These are phyloP conservation scores for Pythium apleroticum DNA, from an alignment of 352 stramenopile species.

Conservation along the genomic window DNA sequence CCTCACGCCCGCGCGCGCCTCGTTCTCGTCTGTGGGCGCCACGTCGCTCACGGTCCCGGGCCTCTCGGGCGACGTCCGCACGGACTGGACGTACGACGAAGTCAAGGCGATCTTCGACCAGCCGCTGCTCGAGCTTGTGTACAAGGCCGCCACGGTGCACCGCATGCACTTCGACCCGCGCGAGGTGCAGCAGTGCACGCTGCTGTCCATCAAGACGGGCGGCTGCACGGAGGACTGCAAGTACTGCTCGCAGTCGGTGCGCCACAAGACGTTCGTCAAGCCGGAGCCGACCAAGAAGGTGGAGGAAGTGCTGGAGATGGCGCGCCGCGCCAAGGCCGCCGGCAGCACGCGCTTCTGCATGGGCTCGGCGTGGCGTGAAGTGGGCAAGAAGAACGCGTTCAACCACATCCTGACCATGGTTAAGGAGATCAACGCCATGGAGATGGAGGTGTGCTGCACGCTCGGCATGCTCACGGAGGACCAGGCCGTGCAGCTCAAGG, in stretches of 20 bases:
- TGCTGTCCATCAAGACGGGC: conserved; percentile 98
- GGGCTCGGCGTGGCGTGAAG: conserved; percentile 96
- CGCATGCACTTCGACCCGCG: conserved; percentile 97
- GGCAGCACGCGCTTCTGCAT: conserved; percentile 98
- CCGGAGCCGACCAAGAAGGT: conserved; percentile 96
- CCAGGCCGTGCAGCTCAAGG: conserved; percentile 95
- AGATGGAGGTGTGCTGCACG: conserved; percentile 96
- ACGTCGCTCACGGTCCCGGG: conserved; percentile 65
- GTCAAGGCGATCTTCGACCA: conserved; percentile 94
- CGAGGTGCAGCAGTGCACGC: conserved; percentile 97
- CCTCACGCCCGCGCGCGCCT: conserved; percentile 21
- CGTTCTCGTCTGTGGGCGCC: conserved; percentile 29
- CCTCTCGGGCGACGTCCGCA: conserved; percentile 63
- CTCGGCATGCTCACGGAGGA: conserved; percentile 96
- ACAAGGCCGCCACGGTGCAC: conserved; percentile 95
- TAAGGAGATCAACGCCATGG: conserved; percentile 88
- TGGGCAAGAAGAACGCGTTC: conserved; percentile 99
- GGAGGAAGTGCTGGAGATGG: conserved; percentile 95
- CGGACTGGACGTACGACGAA: conserved; percentile 94
- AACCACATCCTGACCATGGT: conserved; percentile 98
- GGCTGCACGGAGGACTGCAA: conserved; percentile 93
- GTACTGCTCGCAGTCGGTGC: conserved; percentile 96
- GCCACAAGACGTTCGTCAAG: conserved; percentile 99
- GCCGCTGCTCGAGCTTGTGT: conserved; percentile 97
- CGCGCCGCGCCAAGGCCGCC: conserved; percentile 93